Base-by-base conservation (phyloP, 495 filamentous ascomycete species). In the Hyaloscypha finlandica region DNA sequence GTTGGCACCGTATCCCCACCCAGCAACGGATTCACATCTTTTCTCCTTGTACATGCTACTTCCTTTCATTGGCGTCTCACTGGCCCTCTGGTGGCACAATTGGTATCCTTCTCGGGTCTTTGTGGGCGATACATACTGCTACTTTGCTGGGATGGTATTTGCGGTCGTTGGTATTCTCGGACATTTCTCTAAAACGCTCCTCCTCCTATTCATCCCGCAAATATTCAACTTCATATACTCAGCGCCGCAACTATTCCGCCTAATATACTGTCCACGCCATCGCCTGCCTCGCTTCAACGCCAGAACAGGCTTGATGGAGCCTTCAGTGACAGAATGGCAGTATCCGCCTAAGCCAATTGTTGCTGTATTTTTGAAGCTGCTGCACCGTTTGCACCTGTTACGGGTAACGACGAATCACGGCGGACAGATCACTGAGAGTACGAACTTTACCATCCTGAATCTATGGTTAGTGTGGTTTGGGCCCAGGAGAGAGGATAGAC, bases 91-190 rank as follows among this genome's bases (percentile, higher is more conserved):
- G 70, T 86, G 76, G 75, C 93, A 99, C 79, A 99, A 99, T 73
- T 96, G 93, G 92, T 99, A 94, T 75, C 95, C 95, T 2, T 91
- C 94, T 16, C 88, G 87, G 63, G 96, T 97, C 2, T 99, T 99
- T 73, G 94, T 97, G 1, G 95, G 95, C 30, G 95, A 99, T 74
- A 99, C 95, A 20, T 99, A 98, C 81, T 99, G 95, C 83, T 99
- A 99, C 77, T 96, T 99, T 72, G 94, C 95, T 0, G 95, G 95
- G 65, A 99, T 98, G 94, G 92, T 97, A 12, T 98, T 99, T 73
- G 96, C 93, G 20, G 93, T 97, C 62, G 95, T 98, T 66, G 92
- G 92, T 57, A 97, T 99, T 66, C 81, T 97, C 29, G 95, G 95
- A 1, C 95, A 99, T 78, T 99, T 99, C 78, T 94, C 90, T 81